Conservation (phyloP, 768 basidiomycete genomes). For the Tylopilus cervinicoccineus region DNA sequence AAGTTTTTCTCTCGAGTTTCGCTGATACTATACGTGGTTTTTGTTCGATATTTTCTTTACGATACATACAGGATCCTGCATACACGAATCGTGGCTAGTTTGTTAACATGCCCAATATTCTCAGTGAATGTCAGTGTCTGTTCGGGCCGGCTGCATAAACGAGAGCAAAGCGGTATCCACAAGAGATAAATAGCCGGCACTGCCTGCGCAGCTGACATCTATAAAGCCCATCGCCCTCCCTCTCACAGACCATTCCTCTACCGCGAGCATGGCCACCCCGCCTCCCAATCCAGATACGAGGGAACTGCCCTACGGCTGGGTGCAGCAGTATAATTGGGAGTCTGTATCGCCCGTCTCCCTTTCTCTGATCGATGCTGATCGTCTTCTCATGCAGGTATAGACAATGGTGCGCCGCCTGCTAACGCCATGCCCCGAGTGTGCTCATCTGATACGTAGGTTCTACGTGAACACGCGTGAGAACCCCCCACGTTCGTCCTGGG, state of each 20-base stretch:
- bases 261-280: slow-evolving; percentile 40
- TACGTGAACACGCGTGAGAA: slow-evolving; percentile 65
- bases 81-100: background rate
- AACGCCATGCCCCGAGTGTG: background rate
- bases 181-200: slow-evolving; percentile 17
- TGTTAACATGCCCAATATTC: slow-evolving; percentile 1
- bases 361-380: slow-evolving; percentile 23
- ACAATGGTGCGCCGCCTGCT: slow-evolving; percentile 48
- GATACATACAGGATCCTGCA: slow-evolving; percentile 15
- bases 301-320: slow-evolving; percentile 64
- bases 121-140: slow-evolving; percentile 5
- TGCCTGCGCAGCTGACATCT: slow-evolving; percentile 12
- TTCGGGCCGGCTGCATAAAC: slow-evolving; percentile 26
- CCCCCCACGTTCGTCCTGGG: slow-evolving; percentile 67
- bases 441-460: slow-evolving; percentile 47
- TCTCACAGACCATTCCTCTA: slow-evolving; percentile 21
- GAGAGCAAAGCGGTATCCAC: slow-evolving; percentile 33
- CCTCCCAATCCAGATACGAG: slow-evolving; percentile 54
- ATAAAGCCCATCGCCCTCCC: slow-evolving; percentile 21
- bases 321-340: slow-evolving; percentile 64
- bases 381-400: slow-evolving; percentile 46
- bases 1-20: slow-evolving; percentile 5
- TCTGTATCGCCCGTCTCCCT: slow-evolving; percentile 34
- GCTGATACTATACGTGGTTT: slow-evolving; percentile 24
- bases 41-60: slow-evolving; percentile 28